phyloP scores from a whole-genome alignment of 139 green algal species.

The Zygnema cylindricum region DNA sequence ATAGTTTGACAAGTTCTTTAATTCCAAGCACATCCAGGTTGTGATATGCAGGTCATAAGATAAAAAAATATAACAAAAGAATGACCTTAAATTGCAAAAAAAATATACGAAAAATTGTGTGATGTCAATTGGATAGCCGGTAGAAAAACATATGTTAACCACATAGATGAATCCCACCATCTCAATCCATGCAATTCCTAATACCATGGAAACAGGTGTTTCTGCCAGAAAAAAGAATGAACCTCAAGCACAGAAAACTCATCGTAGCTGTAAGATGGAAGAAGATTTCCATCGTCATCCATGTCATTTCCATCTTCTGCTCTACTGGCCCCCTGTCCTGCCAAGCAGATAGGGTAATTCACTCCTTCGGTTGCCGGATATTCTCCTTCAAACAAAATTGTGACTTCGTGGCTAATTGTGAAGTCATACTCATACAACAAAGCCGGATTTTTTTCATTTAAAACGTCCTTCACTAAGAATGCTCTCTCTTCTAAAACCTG shows the following conservation, averaged over 20 bases:
- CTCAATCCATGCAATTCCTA: no score
- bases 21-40: no score
- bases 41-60: no score
- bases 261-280: slow-evolving; percentile 44
- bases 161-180: no score
- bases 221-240: no score
- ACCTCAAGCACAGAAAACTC: slow-evolving; percentile 52
- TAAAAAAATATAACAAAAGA: no score
- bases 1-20: no score
- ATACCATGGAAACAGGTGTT: no score
- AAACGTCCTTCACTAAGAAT: slow-evolving; percentile 37
- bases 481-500: slow-evolving; percentile 57
- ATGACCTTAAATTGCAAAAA: no score
- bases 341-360: slow-evolving; percentile 54
- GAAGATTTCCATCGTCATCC: slow-evolving; percentile 48
- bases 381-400: slow-evolving; percentile 48
- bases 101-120: no score
- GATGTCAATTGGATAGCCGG: no score
- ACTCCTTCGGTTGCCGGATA: slow-evolving; percentile 54
- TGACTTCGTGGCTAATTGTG: slow-evolving; percentile 47
- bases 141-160: no score
- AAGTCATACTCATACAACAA: slow-evolving; percentile 61
- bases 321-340: slow-evolving; percentile 34
- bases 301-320: slow-evolving; percentile 56
- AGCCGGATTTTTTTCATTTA: background rate